Evolutionary conservation across 306 rosid genomes (phyloP).

Genomic region (Crataegus laevigata): DNA sequence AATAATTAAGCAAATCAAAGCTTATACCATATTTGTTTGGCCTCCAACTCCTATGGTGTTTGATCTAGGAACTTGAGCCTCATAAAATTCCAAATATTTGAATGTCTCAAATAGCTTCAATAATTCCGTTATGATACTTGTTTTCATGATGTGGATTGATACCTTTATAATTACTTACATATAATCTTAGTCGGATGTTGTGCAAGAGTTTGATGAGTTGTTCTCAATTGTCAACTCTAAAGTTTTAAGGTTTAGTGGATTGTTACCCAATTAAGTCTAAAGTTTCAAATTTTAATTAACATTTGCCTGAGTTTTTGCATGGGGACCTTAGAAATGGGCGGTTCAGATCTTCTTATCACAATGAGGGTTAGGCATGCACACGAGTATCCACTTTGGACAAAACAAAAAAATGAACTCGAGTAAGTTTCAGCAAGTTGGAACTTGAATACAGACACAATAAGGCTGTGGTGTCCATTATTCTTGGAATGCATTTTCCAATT

Average conservation of each 20-base stretch:
- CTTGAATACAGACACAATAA: background rate
- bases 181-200: background rate
- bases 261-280: background rate
- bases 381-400: background rate
- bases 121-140: background rate
- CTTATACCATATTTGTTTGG: background rate
- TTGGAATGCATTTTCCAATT: background rate
- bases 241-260: background rate
- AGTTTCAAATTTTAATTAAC: background rate
- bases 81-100: background rate
- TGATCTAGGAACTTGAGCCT: background rate
- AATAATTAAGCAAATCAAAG: background rate
- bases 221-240: background rate
- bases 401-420: background rate
- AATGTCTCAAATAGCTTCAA: background rate
- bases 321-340: too few species aligned
- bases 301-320: background rate
- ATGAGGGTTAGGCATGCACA: background rate
- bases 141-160: background rate
- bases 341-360: too few species aligned
- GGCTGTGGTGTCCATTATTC: background rate
- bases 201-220: background rate
- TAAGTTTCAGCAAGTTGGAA: background rate
- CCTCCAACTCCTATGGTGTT: background rate
- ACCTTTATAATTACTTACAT: background rate